These are phyloP conservation scores for Solanum ossicruentum DNA, from an alignment of 257 asterid genomes.

Conservation along the genomic window DNA sequence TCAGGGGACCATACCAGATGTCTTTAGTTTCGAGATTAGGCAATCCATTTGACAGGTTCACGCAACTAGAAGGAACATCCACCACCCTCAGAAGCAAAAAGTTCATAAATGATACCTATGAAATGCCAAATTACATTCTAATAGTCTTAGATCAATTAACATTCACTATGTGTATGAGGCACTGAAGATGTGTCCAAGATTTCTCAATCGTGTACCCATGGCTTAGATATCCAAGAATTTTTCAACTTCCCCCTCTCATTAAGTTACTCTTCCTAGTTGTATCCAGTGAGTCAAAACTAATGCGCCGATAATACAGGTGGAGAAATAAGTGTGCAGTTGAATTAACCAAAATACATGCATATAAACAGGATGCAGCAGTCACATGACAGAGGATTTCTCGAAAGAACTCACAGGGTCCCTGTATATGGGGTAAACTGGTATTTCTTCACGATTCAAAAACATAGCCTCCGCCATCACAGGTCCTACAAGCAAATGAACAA, in stretches of 20 bases:
- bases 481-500: constrained; percentile 26
- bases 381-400: not conserved
- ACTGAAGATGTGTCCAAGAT: not conserved
- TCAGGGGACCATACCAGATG: not conserved
- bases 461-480: constrained; percentile 97
- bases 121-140: not conserved
- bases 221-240: not conserved
- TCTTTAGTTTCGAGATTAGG: not conserved
- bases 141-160: not conserved
- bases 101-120: not conserved
- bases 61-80: not conserved
- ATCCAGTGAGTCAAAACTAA: not conserved
- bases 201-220: not conserved
- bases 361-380: not conserved
- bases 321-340: not conserved
- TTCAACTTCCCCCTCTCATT: not conserved
- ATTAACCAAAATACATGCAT: not conserved
- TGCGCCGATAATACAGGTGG: not conserved
- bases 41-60: not conserved
- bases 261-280: not conserved
- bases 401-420: constrained; percentile 83
- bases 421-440: constrained; percentile 80
- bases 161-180: not conserved
- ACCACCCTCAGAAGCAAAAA: not conserved
- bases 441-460: constrained; percentile 94